These are phyloP conservation scores for Aspergillus quadricinctus DNA, from an alignment of 2,329 filamentous ascomycete genomes.

Conservation along the genomic window DNA sequence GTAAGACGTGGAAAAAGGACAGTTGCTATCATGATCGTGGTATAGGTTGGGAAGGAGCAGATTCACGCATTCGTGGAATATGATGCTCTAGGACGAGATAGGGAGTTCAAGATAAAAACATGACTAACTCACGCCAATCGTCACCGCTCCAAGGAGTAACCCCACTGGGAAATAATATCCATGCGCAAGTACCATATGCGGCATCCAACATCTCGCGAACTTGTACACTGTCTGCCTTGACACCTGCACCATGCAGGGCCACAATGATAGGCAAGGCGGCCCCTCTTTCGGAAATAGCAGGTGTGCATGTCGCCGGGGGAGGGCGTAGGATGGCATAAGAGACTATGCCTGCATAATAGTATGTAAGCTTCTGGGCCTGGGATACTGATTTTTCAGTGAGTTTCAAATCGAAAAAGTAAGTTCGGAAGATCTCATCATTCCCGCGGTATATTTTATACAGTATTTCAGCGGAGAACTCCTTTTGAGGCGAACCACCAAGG, in stretches of 20 bases:
- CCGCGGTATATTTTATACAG: conserved; percentile 8
- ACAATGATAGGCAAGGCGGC: conserved; percentile 47
- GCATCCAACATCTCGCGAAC: conserved; percentile 47
- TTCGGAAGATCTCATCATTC: neutral
- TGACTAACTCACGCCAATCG: conserved; percentile 50
- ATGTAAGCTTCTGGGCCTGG: conserved; percentile 52
- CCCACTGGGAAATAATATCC: conserved; percentile 54
- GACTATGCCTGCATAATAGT: conserved; percentile 50
- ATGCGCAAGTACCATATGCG: conserved; percentile 51
- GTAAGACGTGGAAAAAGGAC: neutral
- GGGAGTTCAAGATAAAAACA: neutral
- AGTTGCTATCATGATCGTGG: neutral
- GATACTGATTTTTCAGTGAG: conserved; percentile 23
- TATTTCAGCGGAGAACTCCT: conserved; percentile 15
- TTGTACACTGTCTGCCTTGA: conserved; percentile 49
- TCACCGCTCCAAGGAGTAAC: conserved; percentile 57
- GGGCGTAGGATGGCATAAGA: conserved; percentile 57
- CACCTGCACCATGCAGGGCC: conserved; percentile 53
- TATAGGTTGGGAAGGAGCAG: neutral
- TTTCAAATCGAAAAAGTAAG: conserved; percentile 14
- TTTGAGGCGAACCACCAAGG: neutral
- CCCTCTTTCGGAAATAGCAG: conserved; percentile 7
- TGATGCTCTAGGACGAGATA: neutral
- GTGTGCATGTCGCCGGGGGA: conserved; percentile 41
- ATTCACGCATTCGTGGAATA: neutral